A percentile compares a stretch with the other conserved stretches of the same genome.
Evolutionary conservation across 257 asterid species (phyloP).

Genomic region (Perilla frutescens): DNA sequence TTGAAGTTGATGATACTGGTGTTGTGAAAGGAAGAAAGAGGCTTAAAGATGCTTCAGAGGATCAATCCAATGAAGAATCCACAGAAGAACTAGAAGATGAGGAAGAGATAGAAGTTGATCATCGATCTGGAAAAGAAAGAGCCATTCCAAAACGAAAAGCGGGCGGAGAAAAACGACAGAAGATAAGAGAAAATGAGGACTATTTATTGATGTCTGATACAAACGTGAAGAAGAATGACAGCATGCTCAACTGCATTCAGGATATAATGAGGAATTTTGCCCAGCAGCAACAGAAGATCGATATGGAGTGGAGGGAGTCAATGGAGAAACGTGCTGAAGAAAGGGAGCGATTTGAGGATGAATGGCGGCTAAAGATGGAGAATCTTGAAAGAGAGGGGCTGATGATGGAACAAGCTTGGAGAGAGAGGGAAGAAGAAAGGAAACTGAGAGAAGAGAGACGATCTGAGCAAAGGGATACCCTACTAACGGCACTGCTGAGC

Average conservation of each 20-base stretch:
- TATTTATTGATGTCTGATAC: not conserved
- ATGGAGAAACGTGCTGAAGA: constrained; percentile 61
- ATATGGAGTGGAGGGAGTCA: constrained; percentile 66
- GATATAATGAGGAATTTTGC: constrained; percentile 55
- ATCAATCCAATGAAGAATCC: constrained; percentile 44
- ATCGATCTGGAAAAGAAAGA: constrained; percentile 31
- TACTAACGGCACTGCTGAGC: constrained; percentile 62
- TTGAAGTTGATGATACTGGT: not conserved
- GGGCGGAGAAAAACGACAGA: constrained; percentile 41
- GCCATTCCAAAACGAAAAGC: constrained; percentile 42
- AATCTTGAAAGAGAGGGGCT: constrained; percentile 68
- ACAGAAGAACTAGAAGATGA: constrained; percentile 38
- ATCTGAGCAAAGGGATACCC: constrained; percentile 73
- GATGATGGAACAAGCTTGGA: constrained; percentile 63
- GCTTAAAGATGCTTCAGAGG: constrained; percentile 33
- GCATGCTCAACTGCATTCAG: constrained; percentile 30
- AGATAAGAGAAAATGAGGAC: constrained; percentile 26
- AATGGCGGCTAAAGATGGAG: constrained; percentile 70
- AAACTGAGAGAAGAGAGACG: constrained; percentile 66
- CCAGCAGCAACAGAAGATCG: constrained; percentile 65
- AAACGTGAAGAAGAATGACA: constrained; percentile 18
- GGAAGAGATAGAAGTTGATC: constrained; percentile 43
- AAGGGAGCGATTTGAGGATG: constrained; percentile 60
- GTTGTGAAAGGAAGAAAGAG: constrained; percentile 42
- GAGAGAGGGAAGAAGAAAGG: constrained; percentile 68